Evolutionary conservation across 306 rosid species (phyloP), one percentile per base, ranked within the genome.

Genomic region (Pyrus bretschneideri): DNA sequence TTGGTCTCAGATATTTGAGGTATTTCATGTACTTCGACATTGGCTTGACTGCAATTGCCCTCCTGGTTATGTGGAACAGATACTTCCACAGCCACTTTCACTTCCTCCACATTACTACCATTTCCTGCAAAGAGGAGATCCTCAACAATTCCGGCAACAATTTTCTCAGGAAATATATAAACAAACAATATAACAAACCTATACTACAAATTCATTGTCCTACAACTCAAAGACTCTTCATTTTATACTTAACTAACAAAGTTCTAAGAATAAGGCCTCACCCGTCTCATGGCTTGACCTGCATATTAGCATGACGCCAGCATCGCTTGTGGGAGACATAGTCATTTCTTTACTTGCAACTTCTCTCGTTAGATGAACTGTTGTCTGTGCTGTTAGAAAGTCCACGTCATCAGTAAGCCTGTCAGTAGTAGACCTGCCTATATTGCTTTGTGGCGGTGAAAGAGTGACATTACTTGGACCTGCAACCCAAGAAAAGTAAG

Each of bases 381-480:
- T 83, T 54, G 83, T 42, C 71, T 71, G 40, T 59, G 86, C 73
- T 65, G 80, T 72, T 21, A 81, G 69, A 60, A 67, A 81, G 44
- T 72, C 60, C 76, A 72, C 87, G 13, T 76, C 84, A 59, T 81
- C 85, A 49, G 31, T 21, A 64, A 82, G 83, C 69, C 81, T 83
- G 52, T 79, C 81, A 29, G 74, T 42, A 67, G 77, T 31, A 69
- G 87, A 78, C 73, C 77, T 86, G 35, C 72, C 82, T 19, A 69
- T 42, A 81, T 60, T 80, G 55, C 82, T 77, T 71, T 79, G 87
- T 71, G 85, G 72, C 6, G 78, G 85, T 61, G 84, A 78, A 83
- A 88, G 88, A 79, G 80, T 87, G 80, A 84, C 81, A 62, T 71
- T 87, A 68, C 90, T 91, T 44, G 93, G 86, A 31, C 91, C 91